phyloP scores from a whole-genome alignment of 1,284 basidiomycete genomes.

The Cerioporus squamosus region DNA sequence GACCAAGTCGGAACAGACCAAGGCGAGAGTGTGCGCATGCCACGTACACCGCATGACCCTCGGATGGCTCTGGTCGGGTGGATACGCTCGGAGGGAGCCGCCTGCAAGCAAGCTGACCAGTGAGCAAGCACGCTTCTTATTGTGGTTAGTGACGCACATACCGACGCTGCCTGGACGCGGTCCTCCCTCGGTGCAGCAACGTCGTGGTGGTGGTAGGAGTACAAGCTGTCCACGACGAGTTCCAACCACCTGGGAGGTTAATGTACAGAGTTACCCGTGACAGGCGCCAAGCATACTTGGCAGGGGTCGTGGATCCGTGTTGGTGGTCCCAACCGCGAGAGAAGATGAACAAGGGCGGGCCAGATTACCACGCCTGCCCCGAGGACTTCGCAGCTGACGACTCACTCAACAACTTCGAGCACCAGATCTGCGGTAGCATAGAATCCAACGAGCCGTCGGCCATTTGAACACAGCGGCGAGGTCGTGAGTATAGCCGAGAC shows the following conservation, averaged over 20 bases:
- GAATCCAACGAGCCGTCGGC: neutral
- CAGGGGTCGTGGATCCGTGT: conserved; percentile 11
- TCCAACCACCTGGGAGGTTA: neutral
- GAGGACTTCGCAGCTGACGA: conserved; percentile 12
- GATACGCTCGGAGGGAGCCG: too few relatives aligned
- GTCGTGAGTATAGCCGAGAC: neutral
- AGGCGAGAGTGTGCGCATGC: too few relatives aligned
- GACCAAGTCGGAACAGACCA: too few relatives aligned
- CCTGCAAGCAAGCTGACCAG: too few relatives aligned
- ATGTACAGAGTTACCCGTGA: conserved; percentile 9
- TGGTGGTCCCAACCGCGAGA: neutral
- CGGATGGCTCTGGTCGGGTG: too few relatives aligned
- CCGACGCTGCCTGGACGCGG: too few relatives aligned
- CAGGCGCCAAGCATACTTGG: conserved; percentile 21
- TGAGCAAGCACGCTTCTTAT: too few relatives aligned
- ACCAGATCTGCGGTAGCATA: neutral
- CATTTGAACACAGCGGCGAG: neutral
- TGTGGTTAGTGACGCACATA: too few relatives aligned
- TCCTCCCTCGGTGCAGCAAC: too few relatives aligned
- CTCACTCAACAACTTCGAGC: neutral
- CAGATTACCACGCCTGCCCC: conserved; percentile 10
- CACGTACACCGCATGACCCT: too few relatives aligned
- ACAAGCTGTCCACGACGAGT: neutral
- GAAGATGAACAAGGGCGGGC: neutral
- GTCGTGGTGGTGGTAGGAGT: too few relatives aligned